Conservation (phyloP, 352 stramenopile genomes). For the Albugo candida region DNA sequence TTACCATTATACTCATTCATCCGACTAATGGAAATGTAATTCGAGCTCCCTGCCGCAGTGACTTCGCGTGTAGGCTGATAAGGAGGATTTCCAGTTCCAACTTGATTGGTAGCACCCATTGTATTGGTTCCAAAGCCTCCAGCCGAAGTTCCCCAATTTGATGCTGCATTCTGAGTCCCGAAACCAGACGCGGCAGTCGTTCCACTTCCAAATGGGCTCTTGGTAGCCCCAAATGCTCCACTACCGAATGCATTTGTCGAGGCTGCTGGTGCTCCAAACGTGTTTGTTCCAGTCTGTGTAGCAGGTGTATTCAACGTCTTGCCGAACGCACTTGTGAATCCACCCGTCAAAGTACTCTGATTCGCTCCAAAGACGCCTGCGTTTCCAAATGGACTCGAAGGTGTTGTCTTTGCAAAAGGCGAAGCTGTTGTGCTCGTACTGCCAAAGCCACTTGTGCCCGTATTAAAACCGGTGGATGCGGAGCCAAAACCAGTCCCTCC, state of each 20-base stretch:
- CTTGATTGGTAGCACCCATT: background rate
- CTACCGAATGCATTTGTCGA: constrained; percentile 24
- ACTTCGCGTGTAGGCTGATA: constrained; percentile 48
- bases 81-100: constrained; percentile 46
- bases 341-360: constrained; percentile 1
- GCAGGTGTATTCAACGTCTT: too few relatives aligned
- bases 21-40: constrained; percentile 43
- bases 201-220: constrained; percentile 1
- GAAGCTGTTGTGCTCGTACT: constrained; percentile 14
- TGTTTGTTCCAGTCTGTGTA: too few relatives aligned
- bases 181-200: constrained; percentile 3
- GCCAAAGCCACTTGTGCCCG: constrained; percentile 9
- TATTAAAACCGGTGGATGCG: background rate
- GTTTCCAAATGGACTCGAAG: constrained; percentile 34
- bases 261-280: background rate
- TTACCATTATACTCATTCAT: constrained; percentile 61
- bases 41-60: constrained; percentile 26
- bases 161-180: constrained; percentile 22
- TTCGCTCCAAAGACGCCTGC: background rate
- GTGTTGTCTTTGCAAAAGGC: constrained; percentile 32
- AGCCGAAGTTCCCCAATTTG: constrained; percentile 4
- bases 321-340: constrained; percentile 9
- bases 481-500: constrained; percentile 10
- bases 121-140: constrained; percentile 10
- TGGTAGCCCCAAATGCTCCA: constrained; percentile 5